A percentile compares a stretch with the other conserved stretches of the same genome.
Evolutionary conservation across 305 asterid species (phyloP).

Genomic region (Petunia hybrid): DNA sequence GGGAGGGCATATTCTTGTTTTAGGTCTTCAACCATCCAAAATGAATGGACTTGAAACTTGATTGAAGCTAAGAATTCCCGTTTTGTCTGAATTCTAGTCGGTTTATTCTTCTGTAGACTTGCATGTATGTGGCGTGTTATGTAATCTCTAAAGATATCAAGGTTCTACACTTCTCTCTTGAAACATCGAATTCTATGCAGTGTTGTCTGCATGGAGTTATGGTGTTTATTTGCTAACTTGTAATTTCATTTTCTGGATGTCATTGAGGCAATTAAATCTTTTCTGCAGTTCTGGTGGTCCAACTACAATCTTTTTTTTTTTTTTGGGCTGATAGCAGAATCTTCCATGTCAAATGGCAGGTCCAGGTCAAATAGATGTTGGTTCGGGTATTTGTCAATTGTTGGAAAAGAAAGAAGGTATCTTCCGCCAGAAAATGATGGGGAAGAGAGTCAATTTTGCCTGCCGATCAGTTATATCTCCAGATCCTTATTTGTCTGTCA

Average conservation of each 20-base stretch:
- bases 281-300: slow-evolving; percentile 3
- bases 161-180: slow-evolving; percentile 1
- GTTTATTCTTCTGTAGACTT: slow-evolving; percentile 1
- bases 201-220: not conserved
- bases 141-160: not conserved
- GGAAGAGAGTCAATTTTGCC: slow-evolving; percentile 95
- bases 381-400: slow-evolving; percentile 77
- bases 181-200: not conserved
- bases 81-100: not conserved
- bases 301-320: slow-evolving; percentile 17
- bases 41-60: not conserved
- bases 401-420: slow-evolving; percentile 96
- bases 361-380: slow-evolving; percentile 59
- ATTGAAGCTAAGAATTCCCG: not conserved
- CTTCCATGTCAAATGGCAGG: slow-evolving; percentile 49
- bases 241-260: slow-evolving; percentile 15
- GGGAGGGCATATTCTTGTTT: not conserved
- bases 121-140: not conserved
- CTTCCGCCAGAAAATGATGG: slow-evolving; percentile 99
- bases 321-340: slow-evolving; percentile 22
- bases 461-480: slow-evolving; percentile 98
- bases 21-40: slow-evolving; percentile 10
- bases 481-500: slow-evolving; percentile 91
- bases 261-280: slow-evolving; percentile 10
- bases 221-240: not conserved